phyloP scores from a whole-genome alignment of 2,329 filamentous ascomycete genomes.

The Verticillium dahliae region DNA sequence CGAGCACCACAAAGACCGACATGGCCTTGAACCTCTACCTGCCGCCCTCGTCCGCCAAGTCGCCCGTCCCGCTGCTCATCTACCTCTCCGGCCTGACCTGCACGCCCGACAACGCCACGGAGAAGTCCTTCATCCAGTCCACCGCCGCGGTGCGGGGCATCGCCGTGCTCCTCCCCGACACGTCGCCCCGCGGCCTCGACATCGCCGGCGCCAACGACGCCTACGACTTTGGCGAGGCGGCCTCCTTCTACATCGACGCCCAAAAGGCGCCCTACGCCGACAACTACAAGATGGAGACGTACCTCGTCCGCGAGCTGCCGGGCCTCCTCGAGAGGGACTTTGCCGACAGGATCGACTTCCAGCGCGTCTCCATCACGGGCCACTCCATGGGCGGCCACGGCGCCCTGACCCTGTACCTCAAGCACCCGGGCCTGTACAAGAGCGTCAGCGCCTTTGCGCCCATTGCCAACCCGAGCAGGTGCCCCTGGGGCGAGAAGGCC shows the following conservation, averaged over 20 bases:
- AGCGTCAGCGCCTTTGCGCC: constrained; percentile 87
- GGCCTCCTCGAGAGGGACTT: constrained; percentile 66
- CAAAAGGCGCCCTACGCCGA: constrained; percentile 64
- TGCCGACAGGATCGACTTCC: constrained; percentile 58
- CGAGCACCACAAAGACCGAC: constrained; percentile 70
- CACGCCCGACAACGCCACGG: constrained; percentile 77
- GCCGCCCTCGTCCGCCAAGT: constrained; percentile 59
- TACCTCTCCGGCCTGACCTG: constrained; percentile 94
- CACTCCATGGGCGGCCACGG: constrained; percentile 98
- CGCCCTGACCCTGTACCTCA: constrained; percentile 84
- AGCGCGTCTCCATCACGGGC: constrained; percentile 75
- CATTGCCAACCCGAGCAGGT: constrained; percentile 77
- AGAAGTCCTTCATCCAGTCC: constrained; percentile 88
- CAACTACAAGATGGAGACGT: constrained; percentile 92
- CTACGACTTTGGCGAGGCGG: constrained; percentile 88
- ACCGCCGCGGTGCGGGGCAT: constrained; percentile 73
- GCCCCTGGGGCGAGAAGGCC: constrained; percentile 93
- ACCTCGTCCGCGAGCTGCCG: constrained; percentile 86
- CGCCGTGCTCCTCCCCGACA: constrained; percentile 93
- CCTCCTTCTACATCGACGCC: constrained; percentile 92
- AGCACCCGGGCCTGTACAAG: constrained; percentile 84
- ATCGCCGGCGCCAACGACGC: constrained; percentile 79
- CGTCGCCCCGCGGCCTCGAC: constrained; percentile 76
- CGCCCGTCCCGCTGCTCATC: constrained; percentile 72
- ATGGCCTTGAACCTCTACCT: constrained; percentile 94